Evolutionary conservation across 805 yeast genomes (phyloP).

Genomic region (Candida insectorum): DNA sequence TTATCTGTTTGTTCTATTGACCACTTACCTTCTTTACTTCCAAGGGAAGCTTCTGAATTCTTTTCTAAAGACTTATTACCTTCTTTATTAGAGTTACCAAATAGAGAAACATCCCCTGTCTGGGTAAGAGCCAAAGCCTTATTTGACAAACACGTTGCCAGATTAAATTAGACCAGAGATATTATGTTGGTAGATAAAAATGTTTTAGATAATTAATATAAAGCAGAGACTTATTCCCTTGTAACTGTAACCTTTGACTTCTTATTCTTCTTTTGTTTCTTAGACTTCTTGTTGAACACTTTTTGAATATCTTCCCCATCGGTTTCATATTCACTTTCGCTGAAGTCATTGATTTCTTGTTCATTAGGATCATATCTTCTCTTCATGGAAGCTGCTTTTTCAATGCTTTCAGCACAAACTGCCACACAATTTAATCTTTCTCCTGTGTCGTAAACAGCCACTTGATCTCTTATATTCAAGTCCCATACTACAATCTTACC

Average conservation of each 20-base stretch:
- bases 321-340: constrained; percentile 73
- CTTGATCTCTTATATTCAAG: constrained; percentile 56
- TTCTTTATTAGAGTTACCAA: constrained; percentile 76
- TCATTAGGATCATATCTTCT: constrained; percentile 39
- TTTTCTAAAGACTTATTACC: constrained; percentile 88
- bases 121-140: constrained; percentile 88
- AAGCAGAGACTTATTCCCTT: constrained; percentile 39
- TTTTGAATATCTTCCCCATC: constrained; percentile 66
- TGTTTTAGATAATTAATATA: constrained; percentile 4
- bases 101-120: constrained; percentile 79
- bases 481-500: constrained; percentile 94
- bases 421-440: constrained; percentile 88
- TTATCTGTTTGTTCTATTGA: constrained; percentile 92
- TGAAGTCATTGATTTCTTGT: constrained; percentile 22
- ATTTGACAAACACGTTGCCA: constrained; percentile 79
- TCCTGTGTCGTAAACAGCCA: constrained; percentile 87
- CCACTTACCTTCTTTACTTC: constrained; percentile 91
- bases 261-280: constrained; percentile 34
- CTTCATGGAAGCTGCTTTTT: constrained; percentile 68
- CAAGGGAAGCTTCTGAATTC: constrained; percentile 95
- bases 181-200: neutral
- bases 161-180: constrained; percentile 35
- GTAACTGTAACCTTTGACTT: constrained; percentile 46
- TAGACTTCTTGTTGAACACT: constrained; percentile 50
- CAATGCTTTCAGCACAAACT: constrained; percentile 72